Evolutionary conservation across 1,284 basidiomycete genomes (phyloP), one percentile per base, ranked within the genome.

Genomic region (Phellinidium pouzarii): DNA sequence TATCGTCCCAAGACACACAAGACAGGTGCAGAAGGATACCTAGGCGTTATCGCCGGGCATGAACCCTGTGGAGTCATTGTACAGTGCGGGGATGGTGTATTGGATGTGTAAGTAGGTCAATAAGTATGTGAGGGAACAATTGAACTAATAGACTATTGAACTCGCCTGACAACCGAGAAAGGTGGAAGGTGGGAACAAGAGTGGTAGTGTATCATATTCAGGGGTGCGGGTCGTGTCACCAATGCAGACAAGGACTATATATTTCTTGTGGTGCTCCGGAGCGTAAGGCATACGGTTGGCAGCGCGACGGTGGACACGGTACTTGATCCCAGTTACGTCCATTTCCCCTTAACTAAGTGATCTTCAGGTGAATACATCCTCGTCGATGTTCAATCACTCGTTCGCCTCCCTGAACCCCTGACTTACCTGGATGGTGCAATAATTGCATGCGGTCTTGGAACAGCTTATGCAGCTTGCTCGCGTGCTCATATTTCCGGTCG

Each of bases 251-350:
- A 26, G 55, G 55, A 3, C 37, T 48, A 5, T 57, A 57, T 23
- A 57, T 57, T 27, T 54, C 52, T 19, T 57, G 55, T 29, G 48
- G 50, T 22, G 46, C 41, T 6, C 52, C 51, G 12, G 44, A 51
- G 20, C 42, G 56, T 22, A 47, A 44, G 26, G 56, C 56, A 3
- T 57, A 57, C 38, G 56, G 55, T 22, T 57, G 55, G 56, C 56
- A 57, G 29, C 48, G 56, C 8, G 53, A 57, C 44, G 56, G 56
- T 43, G 56, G 56, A 27, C 56, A 57, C 41, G 56, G 56, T 55
- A 42, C 20, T 17, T 36, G 11, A 41, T 22, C 34, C 6, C 4
- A 7, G 14, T 8, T 25, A 12, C 31, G 9, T n/a, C 6, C 36
- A 12, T 20, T 31, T 44, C 31, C 25, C 6, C 31, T 23, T 31